Conservation (phyloP, 495 filamentous ascomycete genomes). For the Penicillium paradoxum region DNA sequence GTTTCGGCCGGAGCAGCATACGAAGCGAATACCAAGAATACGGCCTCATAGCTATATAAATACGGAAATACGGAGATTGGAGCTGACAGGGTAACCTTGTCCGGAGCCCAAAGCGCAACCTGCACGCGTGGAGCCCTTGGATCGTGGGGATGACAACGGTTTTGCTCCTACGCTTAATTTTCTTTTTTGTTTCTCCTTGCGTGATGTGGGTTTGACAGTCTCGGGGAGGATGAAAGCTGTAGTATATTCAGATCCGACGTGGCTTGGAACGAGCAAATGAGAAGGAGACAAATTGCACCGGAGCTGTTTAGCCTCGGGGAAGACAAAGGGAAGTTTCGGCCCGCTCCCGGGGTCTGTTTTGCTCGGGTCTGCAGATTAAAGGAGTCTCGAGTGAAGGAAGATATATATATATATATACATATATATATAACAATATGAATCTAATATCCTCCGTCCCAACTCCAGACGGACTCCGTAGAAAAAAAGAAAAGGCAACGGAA, state of each 20-base stretch:
- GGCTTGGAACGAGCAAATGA: too few species aligned
- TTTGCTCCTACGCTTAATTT: background rate
- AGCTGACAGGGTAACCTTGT: conserved; percentile 3
- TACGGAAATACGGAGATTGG: too few species aligned
- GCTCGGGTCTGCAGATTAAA: background rate
- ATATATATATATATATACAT: too few species aligned
- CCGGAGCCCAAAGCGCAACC: background rate
- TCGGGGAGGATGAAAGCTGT: too few species aligned
- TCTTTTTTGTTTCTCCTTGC: background rate
- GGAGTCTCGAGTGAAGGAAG: too few species aligned
- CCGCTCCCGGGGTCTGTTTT: conserved; percentile 21
- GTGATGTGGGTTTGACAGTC: background rate
- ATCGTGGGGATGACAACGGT: background rate
- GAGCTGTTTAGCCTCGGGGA: background rate
- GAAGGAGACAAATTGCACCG: too few species aligned
- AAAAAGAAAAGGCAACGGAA: conserved; percentile 27
- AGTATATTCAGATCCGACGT: background rate
- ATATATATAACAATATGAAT: too few species aligned
- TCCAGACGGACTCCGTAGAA: too few species aligned
- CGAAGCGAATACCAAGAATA: background rate
- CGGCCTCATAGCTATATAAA: too few species aligned
- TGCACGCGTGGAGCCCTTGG: background rate
- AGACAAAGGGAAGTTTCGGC: conserved; percentile 24
- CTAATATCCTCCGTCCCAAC: too few species aligned
- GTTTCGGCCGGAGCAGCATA: conserved; percentile 1